Evolutionary conservation across 23 red algal genomes (phyloP), one percentile per base, ranked within the genome.

Genomic region (Cyanidioschyzon merolae): DNA sequence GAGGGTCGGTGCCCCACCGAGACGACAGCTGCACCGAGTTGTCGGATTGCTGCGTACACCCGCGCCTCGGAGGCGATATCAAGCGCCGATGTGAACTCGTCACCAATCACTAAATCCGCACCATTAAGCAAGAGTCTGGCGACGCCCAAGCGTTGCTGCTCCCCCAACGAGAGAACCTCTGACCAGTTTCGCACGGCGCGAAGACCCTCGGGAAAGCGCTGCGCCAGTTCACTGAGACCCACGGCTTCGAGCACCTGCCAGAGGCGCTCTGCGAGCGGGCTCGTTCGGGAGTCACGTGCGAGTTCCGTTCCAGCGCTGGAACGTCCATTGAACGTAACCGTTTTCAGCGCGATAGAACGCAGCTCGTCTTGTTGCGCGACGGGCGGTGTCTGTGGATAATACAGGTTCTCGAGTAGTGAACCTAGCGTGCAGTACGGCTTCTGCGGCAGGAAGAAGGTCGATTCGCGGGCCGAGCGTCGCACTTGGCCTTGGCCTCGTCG

Each of bases 341-440:
- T 54, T 7, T 7, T 15, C 45, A 21, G 12, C 12, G 7, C 21
- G 12, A 15, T 7, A 21, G 7, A 21, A 1, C 37, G 40, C 0
- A 77, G 40, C 59, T 0, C 58, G 17, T 83, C 58, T 0, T 79
- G 57, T 12, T 83, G 83, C 31, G 75, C 68, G 21, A 54, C 74
- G 12, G 89, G 67, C 41, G 63, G 41, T 39, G 76, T 83, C 1
- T 50, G 58, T 26, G 91, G 91, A 41, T 96, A 96, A 30, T 82
- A 68, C 7, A 96, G 76, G 40, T 96, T 84, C 34, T 89, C 86
- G 51, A 83, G 83, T 37, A 96, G 57, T 27, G 59, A 83, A 17
- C 92, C 92, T 34, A 96, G 76, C 45, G 92, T 96, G 79, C 86
- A 90, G 50, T 90, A 96, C 27, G 92, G 92, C 38, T 85, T 83